phyloP scores from a whole-genome alignment of 495 filamentous ascomycete species.

The Talaromyces proteolyticus region DNA sequence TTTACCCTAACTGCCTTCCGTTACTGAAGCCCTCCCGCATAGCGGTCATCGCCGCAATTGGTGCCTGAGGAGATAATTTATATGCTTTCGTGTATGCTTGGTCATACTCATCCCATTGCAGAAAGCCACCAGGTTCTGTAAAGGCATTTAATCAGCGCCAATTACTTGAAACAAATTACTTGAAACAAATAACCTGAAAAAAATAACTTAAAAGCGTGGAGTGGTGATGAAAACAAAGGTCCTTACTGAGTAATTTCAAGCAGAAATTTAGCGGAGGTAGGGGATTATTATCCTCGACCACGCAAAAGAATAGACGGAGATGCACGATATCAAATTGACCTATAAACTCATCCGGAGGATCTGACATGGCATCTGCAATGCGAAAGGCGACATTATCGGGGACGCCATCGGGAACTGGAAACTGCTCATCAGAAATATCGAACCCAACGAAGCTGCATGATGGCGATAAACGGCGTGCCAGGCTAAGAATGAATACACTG shows the following conservation, averaged over 20 bases:
- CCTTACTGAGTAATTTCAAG: conserved; percentile 25
- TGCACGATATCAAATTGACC: conserved; percentile 30
- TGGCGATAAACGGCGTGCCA: neutral
- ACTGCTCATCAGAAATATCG: conserved; percentile 28
- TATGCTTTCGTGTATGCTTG: conserved; percentile 14
- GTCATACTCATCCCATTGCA: conserved; percentile 34
- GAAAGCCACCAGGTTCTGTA: conserved; percentile 27
- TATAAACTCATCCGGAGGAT: conserved; percentile 15
- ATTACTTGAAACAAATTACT: neutral
- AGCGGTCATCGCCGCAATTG: neutral
- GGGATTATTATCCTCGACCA: conserved; percentile 17
- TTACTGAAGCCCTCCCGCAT: neutral
- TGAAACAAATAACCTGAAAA: neutral
- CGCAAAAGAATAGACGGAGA: conserved; percentile 21
- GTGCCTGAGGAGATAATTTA: neutral
- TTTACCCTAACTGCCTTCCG: neutral
- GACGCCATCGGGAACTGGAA: conserved; percentile 11
- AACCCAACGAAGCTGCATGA: conserved; percentile 21
- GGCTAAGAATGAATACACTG: neutral
- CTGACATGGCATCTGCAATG: conserved; percentile 17
- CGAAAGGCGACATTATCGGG: conserved; percentile 15
- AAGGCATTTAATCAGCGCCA: neutral
- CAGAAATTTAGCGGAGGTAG: conserved; percentile 13
- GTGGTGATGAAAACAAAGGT: too few species aligned
- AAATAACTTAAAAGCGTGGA: neutral